Percentiles rank a stretch among this genome's conserved stretches.
Conservation (phyloP, 2,329 filamentous ascomycete species). For the Rachicladosporium sp. region DNA sequence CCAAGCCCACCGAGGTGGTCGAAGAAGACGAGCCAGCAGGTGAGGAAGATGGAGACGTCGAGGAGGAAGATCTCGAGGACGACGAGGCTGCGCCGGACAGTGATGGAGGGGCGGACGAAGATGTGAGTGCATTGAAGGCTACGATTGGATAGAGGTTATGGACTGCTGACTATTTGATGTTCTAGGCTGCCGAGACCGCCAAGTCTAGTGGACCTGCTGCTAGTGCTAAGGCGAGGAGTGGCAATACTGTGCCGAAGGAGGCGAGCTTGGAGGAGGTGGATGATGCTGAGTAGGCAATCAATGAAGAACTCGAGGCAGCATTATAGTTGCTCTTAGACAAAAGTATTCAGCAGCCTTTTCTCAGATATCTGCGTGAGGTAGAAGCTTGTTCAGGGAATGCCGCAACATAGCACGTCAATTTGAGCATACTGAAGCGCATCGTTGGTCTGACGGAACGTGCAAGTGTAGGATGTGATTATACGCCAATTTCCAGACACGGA, state of each 20-base stretch:
- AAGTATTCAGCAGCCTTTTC: too few species aligned
- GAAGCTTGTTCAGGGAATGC: too few species aligned
- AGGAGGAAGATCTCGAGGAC: conserved; percentile 11
- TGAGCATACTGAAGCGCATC: too few species aligned
- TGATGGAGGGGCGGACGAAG: conserved; percentile 13
- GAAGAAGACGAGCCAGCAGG: conserved; percentile 11
- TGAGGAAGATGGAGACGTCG: conserved; percentile 7
- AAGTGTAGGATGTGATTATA: too few species aligned
- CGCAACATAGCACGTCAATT: too few species aligned
- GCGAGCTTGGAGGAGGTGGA: conserved; percentile 20
- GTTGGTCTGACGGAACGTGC: too few species aligned
- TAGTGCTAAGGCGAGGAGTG: conserved; percentile 19
- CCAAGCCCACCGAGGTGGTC: conserved; percentile 13
- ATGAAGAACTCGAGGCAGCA: too few species aligned
- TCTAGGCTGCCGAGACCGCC: conserved; percentile 16
- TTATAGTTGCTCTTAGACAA: too few species aligned
- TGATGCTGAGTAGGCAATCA: conserved; percentile 10
- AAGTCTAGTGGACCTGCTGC: conserved; percentile 18
- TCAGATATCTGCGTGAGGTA: too few species aligned
- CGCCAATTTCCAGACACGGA: too few species aligned
- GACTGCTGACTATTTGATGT: background rate
- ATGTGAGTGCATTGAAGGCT: conserved; percentile 5
- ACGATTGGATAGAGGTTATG: conserved; percentile 6
- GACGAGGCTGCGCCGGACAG: conserved; percentile 10
- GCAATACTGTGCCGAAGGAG: conserved; percentile 20